Evolutionary conservation across 768 basidiomycete genomes (phyloP), one percentile per base, ranked within the genome.

Genomic region (Hemileccinum rubropunctum): DNA sequence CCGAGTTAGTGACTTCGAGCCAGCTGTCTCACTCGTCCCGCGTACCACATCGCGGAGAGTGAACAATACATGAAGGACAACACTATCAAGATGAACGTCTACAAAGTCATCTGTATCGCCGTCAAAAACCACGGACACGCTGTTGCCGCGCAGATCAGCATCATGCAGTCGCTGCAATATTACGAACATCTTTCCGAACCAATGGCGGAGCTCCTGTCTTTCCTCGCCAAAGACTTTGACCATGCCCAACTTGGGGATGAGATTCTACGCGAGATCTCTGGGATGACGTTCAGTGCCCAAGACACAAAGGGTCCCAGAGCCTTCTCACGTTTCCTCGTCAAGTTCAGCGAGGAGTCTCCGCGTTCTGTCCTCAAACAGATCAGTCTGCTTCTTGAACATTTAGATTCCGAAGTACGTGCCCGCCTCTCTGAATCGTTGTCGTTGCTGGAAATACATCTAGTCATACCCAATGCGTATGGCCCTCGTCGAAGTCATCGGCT

Each of bases 401-500:
- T 98, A 13, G 95, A 99, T 62, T 92, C 90, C 23, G 97, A 99
- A 73, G 95, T 90, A 59, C 8, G 73, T 61, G 9, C n/a, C 15
- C 10, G 2, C 10, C 15, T 26, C 21, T 43, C 32, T 2, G 18
- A 33, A 23, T 26, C 18, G 5, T 39, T 13, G 7, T 26, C 12
- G 12, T 20, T 47, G 12, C 48, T 34, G n/a, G 14, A 33, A 11
- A 27, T 17, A 33, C 30, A 6, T 41, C 13, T 58, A 97, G 93
- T 86, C 94, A 0, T 97, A 98, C 63, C 91, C 94, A 0, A 94
- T 99, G 84, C 91, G 97, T 36, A 88, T 93, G 74, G 91, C 93
- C 1, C 77, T 99, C 48, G 81, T 99, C 44, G 95, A 98, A 64
- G 80, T 95, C 50, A 82, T 98, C 35, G 92, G 91, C 6, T 73